Conservation (phyloP, 2,329 filamentous ascomycete species). For the Pestalotiopsis fici region DNA sequence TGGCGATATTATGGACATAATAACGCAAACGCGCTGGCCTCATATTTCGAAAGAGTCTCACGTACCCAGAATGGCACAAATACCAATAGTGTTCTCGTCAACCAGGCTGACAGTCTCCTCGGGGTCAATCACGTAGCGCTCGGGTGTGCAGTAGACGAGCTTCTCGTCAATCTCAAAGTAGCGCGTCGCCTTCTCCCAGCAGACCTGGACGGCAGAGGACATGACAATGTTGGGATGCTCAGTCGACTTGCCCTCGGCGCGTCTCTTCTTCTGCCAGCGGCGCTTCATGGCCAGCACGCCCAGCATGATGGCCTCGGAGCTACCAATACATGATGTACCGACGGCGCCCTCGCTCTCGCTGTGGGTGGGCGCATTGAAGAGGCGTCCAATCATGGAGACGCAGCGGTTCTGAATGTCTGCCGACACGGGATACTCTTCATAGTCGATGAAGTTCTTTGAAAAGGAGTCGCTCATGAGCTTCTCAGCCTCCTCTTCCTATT, state of each 20-base stretch:
- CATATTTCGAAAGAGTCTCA: not conserved
- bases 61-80: slow-evolving; percentile 86
- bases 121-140: slow-evolving; percentile 66
- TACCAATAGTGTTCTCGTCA: slow-evolving; percentile 80
- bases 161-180: slow-evolving; percentile 95
- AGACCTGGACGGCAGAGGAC: slow-evolving; percentile 94
- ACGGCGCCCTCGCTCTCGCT: slow-evolving; percentile 63
- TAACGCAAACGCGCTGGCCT: no score
- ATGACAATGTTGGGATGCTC: slow-evolving; percentile 91
- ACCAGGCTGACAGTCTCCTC: slow-evolving; percentile 60
- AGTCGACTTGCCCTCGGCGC: slow-evolving; percentile 77
- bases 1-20: no score
- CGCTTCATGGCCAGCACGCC: slow-evolving; percentile 91
- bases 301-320: slow-evolving; percentile 86
- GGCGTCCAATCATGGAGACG: slow-evolving; percentile 84
- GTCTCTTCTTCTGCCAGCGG: slow-evolving; percentile 85
- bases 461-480: slow-evolving; percentile 93
- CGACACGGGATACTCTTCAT: slow-evolving; percentile 80
- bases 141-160: slow-evolving; percentile 65
- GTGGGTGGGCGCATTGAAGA: slow-evolving; percentile 76
- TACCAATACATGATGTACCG: slow-evolving; percentile 86
- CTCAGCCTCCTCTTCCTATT: slow-evolving; percentile 81
- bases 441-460: slow-evolving; percentile 94
- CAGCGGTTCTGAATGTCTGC: slow-evolving; percentile 91
- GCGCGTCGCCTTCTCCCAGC: slow-evolving; percentile 89